Conservation (phyloP, 2,329 filamentous ascomycete genomes). For the Scedosporium apiospermum region DNA sequence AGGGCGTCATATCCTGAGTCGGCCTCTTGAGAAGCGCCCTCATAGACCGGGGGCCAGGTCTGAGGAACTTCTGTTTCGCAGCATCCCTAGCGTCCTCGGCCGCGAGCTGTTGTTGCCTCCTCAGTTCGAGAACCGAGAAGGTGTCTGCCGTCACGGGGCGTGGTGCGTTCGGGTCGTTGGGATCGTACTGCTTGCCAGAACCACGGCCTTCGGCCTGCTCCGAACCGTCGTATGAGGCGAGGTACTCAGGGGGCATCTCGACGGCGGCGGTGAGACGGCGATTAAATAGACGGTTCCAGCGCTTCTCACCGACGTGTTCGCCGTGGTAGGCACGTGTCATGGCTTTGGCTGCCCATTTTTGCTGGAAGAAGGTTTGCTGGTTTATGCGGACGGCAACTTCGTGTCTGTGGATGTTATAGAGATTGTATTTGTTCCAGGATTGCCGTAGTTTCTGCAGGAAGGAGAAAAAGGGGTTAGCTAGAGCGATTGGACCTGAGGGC, state of each 20-base stretch:
- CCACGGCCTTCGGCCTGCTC: slow-evolving; percentile 77
- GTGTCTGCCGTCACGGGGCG: slow-evolving; percentile 14
- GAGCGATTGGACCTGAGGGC: not conserved
- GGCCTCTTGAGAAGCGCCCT: slow-evolving; percentile 23
- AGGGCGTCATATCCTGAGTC: slow-evolving; percentile 56
- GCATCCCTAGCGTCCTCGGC: slow-evolving; percentile 5
- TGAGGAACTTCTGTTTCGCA: slow-evolving; percentile 5
- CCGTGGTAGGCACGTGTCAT: slow-evolving; percentile 81
- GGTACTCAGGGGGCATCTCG: slow-evolving; percentile 71
- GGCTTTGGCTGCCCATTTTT: slow-evolving; percentile 93
- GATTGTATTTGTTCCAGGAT: slow-evolving; percentile 95
- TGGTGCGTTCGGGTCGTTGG: slow-evolving; percentile 9
- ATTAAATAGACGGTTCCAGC: slow-evolving; percentile 91
- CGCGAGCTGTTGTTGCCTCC: slow-evolving; percentile 6
- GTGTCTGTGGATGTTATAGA: slow-evolving; percentile 69
- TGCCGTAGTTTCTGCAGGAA: slow-evolving; percentile 71
- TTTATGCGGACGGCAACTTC: slow-evolving; percentile 23
- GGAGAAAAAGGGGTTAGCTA: slow-evolving; percentile 3
- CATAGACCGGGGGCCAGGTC: slow-evolving; percentile 16
- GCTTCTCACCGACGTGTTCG: slow-evolving; percentile 84
- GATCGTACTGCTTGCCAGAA: slow-evolving; percentile 47
- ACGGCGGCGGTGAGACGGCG: slow-evolving; percentile 72
- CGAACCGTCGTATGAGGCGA: slow-evolving; percentile 74
- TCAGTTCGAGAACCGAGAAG: slow-evolving; percentile 12
- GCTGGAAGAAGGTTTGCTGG: slow-evolving; percentile 75